Base-by-base conservation (phyloP, 441 rosid genomes). In the Pelargonium australe region DNA sequence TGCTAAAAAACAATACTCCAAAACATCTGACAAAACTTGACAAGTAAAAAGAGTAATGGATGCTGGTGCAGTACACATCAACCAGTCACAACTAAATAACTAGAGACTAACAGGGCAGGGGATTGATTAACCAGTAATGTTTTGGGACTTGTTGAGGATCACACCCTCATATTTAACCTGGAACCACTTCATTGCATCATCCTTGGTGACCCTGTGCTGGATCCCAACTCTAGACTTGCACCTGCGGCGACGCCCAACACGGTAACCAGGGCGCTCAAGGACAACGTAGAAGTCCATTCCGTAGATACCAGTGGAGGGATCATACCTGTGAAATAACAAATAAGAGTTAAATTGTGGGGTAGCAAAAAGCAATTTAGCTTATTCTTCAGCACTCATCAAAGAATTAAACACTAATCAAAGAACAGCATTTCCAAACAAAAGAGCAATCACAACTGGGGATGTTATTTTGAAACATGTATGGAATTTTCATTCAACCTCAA, bases 171-270 rank as follows among this genome's bases (percentile, higher is more conserved):
- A 91, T 78, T 93, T 93, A 61, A 91, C 93, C 76, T 89, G 95
- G 82, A 93, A 93, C 98, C 98, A 93, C 62, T 91, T 93, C 98
- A 93, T 93, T 0, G 98, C 92, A 67, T 93, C 97, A n/a, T 93
- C 98, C 84, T 93, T 90, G 0, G 96, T 91, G 47, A 94, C 96
- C 78, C 98, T 86, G 65, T 94, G 98, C 25, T 86, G 97, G 68
- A 94, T 93, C 16, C 98, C 97, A 70, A 91, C 92, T 12, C 90
- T 88, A 1, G 96, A 60, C 86, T 91, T 89, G 89, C 95, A 91
- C 55, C 95, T 83, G 14, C 95, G 85, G 64, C 95, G 90, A 16
- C 96, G 96, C 51, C 88, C 95, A 13, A 93, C 97, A 51, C 95
- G 87, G 72, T 88, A 93, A 6, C 98, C 98, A n/a, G 97, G 91